Evolutionary conservation across 257 asterid species (phyloP), one percentile per base, ranked within the genome.

Genomic region (Penstemon newberryi): DNA sequence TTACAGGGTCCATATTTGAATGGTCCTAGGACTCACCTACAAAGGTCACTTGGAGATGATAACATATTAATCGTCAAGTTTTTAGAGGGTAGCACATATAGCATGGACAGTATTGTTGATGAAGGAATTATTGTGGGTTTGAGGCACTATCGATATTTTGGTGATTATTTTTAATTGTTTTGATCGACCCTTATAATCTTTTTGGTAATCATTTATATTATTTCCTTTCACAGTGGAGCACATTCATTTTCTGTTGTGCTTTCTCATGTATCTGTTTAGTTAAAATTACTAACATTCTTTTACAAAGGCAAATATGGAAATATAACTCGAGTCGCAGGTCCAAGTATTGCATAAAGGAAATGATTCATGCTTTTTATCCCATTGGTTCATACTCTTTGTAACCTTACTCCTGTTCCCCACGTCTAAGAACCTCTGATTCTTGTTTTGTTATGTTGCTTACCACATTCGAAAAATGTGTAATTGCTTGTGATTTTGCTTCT

Each of bases 1-100:
- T 62, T 71, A 49, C 92, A 92, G 98, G 98, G 98, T 55, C 98
- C 98, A 11, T 82, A 63, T 71, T 70, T 89, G 70, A 75, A 65
- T 66, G 75, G 83, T 42, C 43, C 80, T 37, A 79, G 68, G 80
- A 92, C 92, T 52, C 96, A 92, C 69, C 75, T 92, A 6, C 98
- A 89, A 65, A 85, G 86, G 76, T 74, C 78, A 38, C 54, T 92
- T 42, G 92, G 89, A 63, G 96, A 92, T 65, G 94, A 89, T 7
- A 87, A 83, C 39, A 73, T 92, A 63, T 73, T 92, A 73, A 79
- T 82, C 25, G 92, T 92, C 73, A 87, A 84, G 76, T 84, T 89
- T 76, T 51, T 46, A 39, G 88, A 71, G 66, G 80, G 75, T 4
- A 85, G 70, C 9, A 38, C 36, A 6, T 47, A 64, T 53, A 66